Conservation (phyloP, 192 early-diverging fungal genomes). For the Coemansia umbellata region DNA sequence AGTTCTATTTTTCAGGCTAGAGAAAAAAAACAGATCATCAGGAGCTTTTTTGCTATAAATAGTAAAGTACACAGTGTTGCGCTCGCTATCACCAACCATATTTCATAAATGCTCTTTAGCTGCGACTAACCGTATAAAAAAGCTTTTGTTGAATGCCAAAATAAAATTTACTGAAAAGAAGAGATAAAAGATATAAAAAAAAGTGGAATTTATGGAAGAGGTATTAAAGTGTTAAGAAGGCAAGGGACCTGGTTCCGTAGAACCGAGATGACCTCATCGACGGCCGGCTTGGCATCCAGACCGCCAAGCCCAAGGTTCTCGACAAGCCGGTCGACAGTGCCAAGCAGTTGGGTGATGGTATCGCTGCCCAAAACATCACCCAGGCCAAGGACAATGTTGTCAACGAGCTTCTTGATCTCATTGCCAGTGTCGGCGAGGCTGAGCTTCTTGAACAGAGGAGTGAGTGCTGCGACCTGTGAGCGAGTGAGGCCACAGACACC, state of each 20-base stretch:
- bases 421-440: constrained; percentile 38
- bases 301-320: constrained; percentile 38
- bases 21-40: not conserved
- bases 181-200: not conserved
- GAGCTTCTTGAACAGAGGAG: constrained; percentile 39
- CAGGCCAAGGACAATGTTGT: constrained; percentile 32
- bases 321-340: constrained; percentile 26
- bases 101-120: no score
- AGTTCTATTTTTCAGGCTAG: not conserved
- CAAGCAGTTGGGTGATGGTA: constrained; percentile 23
- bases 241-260: constrained; percentile 45
- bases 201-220: constrained; percentile 22
- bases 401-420: constrained; percentile 41
- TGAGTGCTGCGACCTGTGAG: constrained; percentile 27
- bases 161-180: not conserved
- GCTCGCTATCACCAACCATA: no score
- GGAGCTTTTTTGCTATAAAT: no score
- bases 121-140: no score
- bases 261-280: constrained; percentile 30
- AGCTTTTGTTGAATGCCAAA: not conserved
- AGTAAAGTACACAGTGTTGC: no score
- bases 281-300: constrained; percentile 35
- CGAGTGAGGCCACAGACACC: constrained; percentile 28
- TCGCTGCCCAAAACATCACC: constrained; percentile 36
- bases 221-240: constrained; percentile 37